Evolutionary conservation across 345 rosid genomes (phyloP).

Genomic region (Melaleuca quinquenervia): DNA sequence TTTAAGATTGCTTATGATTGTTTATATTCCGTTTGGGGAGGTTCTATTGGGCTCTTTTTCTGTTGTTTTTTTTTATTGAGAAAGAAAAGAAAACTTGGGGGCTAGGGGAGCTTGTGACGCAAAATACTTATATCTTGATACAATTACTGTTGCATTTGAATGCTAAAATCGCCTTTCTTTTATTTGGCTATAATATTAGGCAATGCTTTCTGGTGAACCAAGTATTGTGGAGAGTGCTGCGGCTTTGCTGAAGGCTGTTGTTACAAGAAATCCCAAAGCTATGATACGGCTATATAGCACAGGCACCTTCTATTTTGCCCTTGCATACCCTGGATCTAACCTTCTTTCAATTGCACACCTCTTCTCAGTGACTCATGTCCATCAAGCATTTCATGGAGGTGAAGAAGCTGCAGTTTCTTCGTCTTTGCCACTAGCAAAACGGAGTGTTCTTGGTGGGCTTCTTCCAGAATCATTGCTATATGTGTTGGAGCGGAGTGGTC

Average conservation of each 20-base stretch:
- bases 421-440: conserved; percentile 90
- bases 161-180: background rate
- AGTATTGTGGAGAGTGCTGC: conserved; percentile 95
- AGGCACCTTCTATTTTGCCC: conserved; percentile 92
- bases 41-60: background rate
- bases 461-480: conserved; percentile 93
- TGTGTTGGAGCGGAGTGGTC: conserved; percentile 96
- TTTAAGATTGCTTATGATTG: background rate
- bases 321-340: conserved; percentile 97
- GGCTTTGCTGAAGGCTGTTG: conserved; percentile 81
- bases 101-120: background rate
- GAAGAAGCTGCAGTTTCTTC: conserved; percentile 99
- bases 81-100: background rate
- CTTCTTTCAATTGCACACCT: conserved; percentile 84
- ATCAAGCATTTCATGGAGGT: conserved; percentile 99
- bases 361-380: conserved; percentile 85
- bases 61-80: background rate
- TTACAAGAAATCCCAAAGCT: conserved; percentile 97
- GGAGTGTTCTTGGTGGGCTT: conserved; percentile 98
- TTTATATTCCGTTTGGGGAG: background rate
- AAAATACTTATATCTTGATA: background rate
- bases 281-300: conserved; percentile 94
- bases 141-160: background rate
- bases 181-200: conserved; percentile 20
- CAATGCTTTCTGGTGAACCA: conserved; percentile 95